A percentile compares a stretch with the other conserved stretches of the same genome.
These are phyloP conservation scores for Colletotrichum caudatum DNA, from an alignment of 2,329 filamentous ascomycete species.

Conservation along the genomic window DNA sequence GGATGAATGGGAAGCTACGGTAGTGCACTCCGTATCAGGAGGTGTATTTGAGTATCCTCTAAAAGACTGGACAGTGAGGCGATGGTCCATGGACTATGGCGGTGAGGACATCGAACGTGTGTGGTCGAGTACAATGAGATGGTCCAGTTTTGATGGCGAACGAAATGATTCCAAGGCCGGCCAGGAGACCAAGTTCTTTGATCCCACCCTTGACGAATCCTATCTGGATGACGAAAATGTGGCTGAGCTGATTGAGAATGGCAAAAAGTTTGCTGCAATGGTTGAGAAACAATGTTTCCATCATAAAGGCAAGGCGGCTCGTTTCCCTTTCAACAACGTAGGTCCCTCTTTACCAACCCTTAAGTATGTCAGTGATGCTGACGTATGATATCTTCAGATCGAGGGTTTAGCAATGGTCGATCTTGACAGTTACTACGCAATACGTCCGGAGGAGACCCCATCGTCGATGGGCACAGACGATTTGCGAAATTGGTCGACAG, in stretches of 20 bases:
- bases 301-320: slow-evolving; percentile 14
- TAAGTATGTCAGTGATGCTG: neutral
- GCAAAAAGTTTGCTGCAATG: neutral
- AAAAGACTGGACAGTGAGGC: neutral
- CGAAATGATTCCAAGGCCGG: neutral
- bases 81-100: slow-evolving; percentile 1
- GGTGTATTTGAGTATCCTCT: slow-evolving; percentile 10
- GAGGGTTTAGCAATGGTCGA: slow-evolving; percentile 31
- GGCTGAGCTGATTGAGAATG: neutral
- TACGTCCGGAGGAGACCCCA: neutral
- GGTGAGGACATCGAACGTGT: neutral
- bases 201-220: neutral
- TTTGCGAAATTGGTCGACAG: slow-evolving; percentile 32
- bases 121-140: neutral
- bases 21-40: slow-evolving; percentile 4
- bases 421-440: slow-evolving; percentile 28
- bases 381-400: slow-evolving; percentile 5
- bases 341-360: slow-evolving; percentile 10
- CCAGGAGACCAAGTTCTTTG: neutral
- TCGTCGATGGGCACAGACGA: neutral
- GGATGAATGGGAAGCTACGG: neutral
- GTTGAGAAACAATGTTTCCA: neutral
- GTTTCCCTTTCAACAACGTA: slow-evolving; percentile 40
- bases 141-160: slow-evolving; percentile 14
- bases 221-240: neutral